These are phyloP conservation scores for Pseudogymnoascus sp. DNA, from an alignment of 2,329 filamentous ascomycete species.

Conservation along the genomic window DNA sequence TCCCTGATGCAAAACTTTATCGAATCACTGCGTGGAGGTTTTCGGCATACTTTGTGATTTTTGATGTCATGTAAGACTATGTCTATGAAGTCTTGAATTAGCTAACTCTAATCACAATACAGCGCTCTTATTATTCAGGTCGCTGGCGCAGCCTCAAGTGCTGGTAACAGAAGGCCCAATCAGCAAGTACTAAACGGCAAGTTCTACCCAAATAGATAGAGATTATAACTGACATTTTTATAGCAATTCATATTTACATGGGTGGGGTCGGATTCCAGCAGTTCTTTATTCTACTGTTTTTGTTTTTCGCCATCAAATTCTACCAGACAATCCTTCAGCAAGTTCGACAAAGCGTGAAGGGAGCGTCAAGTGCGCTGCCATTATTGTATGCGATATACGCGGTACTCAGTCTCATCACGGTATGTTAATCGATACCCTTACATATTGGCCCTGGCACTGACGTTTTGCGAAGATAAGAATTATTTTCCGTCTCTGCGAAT, in stretches of 20 bases:
- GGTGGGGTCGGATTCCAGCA: conserved; percentile 46
- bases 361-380: conserved; percentile 8
- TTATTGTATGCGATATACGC: conserved; percentile 30
- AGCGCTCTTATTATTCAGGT: conserved; percentile 22
- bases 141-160: conserved; percentile 24
- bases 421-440: conserved; percentile 18
- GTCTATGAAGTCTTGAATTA: not conserved
- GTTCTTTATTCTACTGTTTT: conserved; percentile 43
- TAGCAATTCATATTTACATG: conserved; percentile 42
- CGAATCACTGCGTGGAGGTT: conserved; percentile 20
- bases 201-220: conserved; percentile 13
- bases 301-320: conserved; percentile 34
- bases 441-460: not conserved
- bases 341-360: not conserved
- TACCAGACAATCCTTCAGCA: conserved; percentile 24
- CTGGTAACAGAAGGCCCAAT: conserved; percentile 29
- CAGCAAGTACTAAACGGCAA: conserved; percentile 17
- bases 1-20: conserved; percentile 16
- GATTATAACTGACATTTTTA: conserved; percentile 23
- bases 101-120: conserved; percentile 7
- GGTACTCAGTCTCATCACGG: conserved; percentile 32
- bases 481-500: conserved; percentile 48
- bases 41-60: conserved; percentile 21
- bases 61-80: conserved; percentile 23
- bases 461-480: conserved; percentile 36